A percentile compares a stretch with the other conserved stretches of the same genome.
These are phyloP conservation scores for Starmerella floris DNA, from an alignment of 805 yeast species.

Conservation along the genomic window DNA sequence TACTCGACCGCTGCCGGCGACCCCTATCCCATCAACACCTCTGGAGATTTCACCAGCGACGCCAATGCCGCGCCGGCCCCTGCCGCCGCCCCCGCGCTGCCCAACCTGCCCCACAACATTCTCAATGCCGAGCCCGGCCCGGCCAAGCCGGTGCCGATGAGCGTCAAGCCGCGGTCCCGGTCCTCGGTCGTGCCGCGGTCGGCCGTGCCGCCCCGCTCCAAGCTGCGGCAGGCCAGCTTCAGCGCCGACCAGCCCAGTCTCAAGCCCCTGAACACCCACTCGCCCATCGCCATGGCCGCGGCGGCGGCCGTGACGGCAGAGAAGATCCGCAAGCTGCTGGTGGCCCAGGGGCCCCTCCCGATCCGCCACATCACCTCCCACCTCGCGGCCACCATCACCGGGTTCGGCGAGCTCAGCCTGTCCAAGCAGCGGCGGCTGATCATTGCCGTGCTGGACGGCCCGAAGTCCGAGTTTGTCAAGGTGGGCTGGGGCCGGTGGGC, in stretches of 20 bases:
- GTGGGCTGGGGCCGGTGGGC: conserved; percentile 99
- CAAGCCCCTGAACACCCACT: conserved; percentile 42
- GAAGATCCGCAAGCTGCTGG: conserved; percentile 53
- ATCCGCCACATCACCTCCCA: conserved; percentile 80
- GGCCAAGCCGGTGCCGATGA: neutral
- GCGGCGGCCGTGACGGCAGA: conserved; percentile 75
- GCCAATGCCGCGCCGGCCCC: neutral
- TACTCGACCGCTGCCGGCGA: no score
- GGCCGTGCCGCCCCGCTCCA: conserved; percentile 11
- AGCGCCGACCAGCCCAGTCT: conserved; percentile 3
- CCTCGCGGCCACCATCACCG: conserved; percentile 57
- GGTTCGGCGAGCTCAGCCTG: conserved; percentile 65
- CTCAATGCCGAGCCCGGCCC: neutral
- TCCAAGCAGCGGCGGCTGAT: conserved; percentile 84
- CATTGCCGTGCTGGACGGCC: conserved; percentile 74
- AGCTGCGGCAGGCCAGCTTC: conserved; percentile 16
- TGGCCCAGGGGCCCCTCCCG: conserved; percentile 73
- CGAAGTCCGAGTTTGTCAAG: conserved; percentile 62
- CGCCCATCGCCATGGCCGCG: conserved; percentile 79
- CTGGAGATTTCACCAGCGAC: neutral
- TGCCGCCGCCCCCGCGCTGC: neutral
- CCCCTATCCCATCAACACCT: no score
- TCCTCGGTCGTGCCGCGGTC: conserved; percentile 14
- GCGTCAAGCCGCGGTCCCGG: conserved; percentile 14
- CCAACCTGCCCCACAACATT: neutral